These are phyloP conservation scores for Haplosporangium sp. DNA, from an alignment of 371 early-diverging fungal genomes.

Conservation along the genomic window DNA sequence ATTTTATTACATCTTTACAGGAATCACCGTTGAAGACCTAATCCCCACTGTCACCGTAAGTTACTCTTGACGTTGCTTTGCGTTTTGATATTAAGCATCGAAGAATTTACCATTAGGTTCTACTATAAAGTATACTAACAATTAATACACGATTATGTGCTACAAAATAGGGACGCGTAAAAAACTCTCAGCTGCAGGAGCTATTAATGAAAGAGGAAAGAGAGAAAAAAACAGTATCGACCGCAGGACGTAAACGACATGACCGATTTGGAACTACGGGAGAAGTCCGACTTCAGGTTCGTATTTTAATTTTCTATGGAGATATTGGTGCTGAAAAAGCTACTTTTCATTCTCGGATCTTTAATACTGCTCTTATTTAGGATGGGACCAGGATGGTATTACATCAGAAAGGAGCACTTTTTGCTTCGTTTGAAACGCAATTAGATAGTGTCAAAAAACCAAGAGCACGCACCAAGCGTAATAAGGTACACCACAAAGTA, in stretches of 20 bases:
- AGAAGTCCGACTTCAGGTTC: slow-evolving; percentile 32
- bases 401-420: slow-evolving; percentile 46
- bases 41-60: slow-evolving; percentile 37
- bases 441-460: slow-evolving; percentile 43
- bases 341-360: not conserved
- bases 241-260: slow-evolving; percentile 47
- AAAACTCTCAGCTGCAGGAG: slow-evolving; percentile 37
- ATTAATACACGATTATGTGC: too few relatives aligned
- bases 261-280: slow-evolving; percentile 52
- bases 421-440: slow-evolving; percentile 44
- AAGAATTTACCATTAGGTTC: too few relatives aligned
- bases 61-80: not conserved
- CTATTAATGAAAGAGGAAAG: slow-evolving; percentile 40
- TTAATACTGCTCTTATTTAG: not conserved
- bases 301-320: not conserved
- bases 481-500: slow-evolving; percentile 21
- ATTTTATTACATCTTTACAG: slow-evolving; percentile 66
- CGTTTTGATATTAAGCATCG: too few relatives aligned
- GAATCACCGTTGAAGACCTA: slow-evolving; percentile 64
- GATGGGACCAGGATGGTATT: slow-evolving; percentile 48
- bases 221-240: slow-evolving; percentile 19
- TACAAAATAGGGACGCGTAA: slow-evolving; percentile 15
- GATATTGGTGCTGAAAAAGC: not conserved
- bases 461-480: slow-evolving; percentile 22
- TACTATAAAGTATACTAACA: too few relatives aligned